Base-by-base conservation (phyloP, 176 grass and related monocot species). In the Aegilops sharonensis region DNA sequence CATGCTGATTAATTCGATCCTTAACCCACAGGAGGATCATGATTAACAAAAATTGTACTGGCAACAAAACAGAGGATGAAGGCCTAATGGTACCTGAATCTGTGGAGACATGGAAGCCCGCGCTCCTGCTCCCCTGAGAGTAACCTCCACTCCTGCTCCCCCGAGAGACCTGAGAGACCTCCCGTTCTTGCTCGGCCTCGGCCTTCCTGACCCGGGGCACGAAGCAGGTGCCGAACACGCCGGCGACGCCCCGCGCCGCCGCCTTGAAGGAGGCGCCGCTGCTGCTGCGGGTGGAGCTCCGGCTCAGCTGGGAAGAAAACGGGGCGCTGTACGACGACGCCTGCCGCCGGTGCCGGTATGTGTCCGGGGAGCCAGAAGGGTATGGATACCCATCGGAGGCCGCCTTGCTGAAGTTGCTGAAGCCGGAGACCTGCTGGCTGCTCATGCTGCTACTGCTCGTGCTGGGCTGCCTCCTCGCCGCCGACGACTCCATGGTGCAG, bases 211-310 rank as follows among this genome's bases (percentile, higher is more conserved):
- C 75, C 81, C 37, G 61, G 11, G 76, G 85, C 81, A 87, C 89
- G 37, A 91, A 91, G 40, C 85, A 91, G 59, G 71, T 29, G 31
- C 81, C 25, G 62, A 91, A 91, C 15, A 67, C 81, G 48, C 81
- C 81, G 47, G 81, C 68, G 68, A 91, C 20, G 52, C 85, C 64
- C 30, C 60, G 81, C 48, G 76, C 85, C 1, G 89, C 81, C 4
- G 61, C 81, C 7, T 31, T 91, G 81, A 91, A 68, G 4, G 76
- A 80, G 75, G 76, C 11, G 47, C 83, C 63, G 66, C 66, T 0
- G 45, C 74, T 56, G 75, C 74, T 63, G 75, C 74, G 74, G 66
- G 77, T 78, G 7, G 84, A 78, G 64, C 81, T 87, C 47, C 81
- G 66, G 85, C 85, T 87, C 60, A 87, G 25, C 85, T 76, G 47